Evolutionary conservation across 192 early-diverging fungal species (phyloP), one percentile per base, ranked within the genome.

Genomic region (Geosiphon pyriformis): DNA sequence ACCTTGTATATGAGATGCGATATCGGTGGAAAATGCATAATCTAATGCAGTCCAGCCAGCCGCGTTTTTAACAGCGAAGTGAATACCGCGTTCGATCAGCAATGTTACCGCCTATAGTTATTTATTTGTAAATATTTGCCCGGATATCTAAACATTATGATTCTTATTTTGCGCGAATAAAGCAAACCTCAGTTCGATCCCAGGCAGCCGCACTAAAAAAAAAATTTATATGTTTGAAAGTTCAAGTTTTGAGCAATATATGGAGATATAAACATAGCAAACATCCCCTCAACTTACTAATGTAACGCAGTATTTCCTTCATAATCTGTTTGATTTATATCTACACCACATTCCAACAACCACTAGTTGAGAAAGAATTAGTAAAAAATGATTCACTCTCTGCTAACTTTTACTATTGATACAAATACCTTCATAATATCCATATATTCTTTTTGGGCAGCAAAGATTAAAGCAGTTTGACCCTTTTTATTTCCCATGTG

Each of bases 261-360:
- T 35, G 2, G 6, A 26, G 31, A n/a, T 10, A 10, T 25, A 25
- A 12, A 20, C 11, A 8, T 11, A 50, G 17, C 25, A n/a, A n/a
- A 22, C 32, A n/a, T n/a, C n/a, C n/a, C n/a, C n/a, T n/a, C n/a
- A n/a, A 49, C 61, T 49, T 50, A 63, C 61, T 65, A 65, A 33
- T 65, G 63, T 22, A 65, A 29, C 3, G 63, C 50, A 22, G 63
- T 65, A 25, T 65, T 53, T 26, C 63, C 63, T 3, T 65, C 51
- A 23, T 27, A 34, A 53, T 65, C 63, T 31, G 51, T 65, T 65
- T 65, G 63, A 65, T 65, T 65, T 22, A 65, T 65, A 34, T 54
- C 31, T 53, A 50, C 63, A 32, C 51, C 63, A 20, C 20, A 25
- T 51, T 33, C 63, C 3, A 65, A 26, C n/a, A 65, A 26, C 2